A percentile compares a stretch with the other conserved stretches of the same genome.
Evolutionary conservation across 225 moss, liverwort and hornwort genomes (phyloP).

Genomic region (Antitrichia curtipendula): DNA sequence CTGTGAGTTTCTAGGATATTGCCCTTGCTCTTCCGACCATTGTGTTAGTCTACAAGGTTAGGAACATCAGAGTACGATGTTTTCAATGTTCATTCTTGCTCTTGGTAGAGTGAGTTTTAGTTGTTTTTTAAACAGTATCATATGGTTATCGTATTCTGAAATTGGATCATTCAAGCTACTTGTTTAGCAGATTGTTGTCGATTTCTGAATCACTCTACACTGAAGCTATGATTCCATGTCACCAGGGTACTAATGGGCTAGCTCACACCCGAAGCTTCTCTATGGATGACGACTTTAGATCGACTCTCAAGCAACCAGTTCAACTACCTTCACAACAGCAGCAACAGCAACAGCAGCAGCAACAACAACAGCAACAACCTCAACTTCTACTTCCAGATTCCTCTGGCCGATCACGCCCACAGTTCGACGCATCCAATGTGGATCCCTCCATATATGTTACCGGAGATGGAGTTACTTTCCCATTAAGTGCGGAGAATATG

Average conservation of each 20-base stretch:
- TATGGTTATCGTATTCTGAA: not conserved
- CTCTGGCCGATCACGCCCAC: conserved; percentile 33
- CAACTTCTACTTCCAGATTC: conserved; percentile 30
- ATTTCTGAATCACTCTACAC: not conserved
- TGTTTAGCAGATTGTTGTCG: not conserved
- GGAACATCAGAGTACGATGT: not conserved
- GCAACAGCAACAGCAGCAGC: conserved; percentile 1
- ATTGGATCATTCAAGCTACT: not conserved
- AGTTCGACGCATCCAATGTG: conserved; percentile 20
- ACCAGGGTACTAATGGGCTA: conserved; percentile 50
- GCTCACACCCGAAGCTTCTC: conserved; percentile 47
- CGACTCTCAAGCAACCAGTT: conserved; percentile 35
- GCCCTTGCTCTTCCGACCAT: not conserved
- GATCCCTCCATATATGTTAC: conserved; percentile 11
- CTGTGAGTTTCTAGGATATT: conserved; percentile 15
- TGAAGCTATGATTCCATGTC: not conserved
- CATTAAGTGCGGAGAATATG: conserved; percentile 9
- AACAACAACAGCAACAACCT: not conserved
- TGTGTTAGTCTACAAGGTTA: not conserved
- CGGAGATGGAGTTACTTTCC: conserved; percentile 13
- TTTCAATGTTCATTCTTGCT: not conserved
- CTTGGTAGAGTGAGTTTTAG: not conserved
- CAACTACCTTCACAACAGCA: conserved; percentile 38
- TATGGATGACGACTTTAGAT: conserved; percentile 70
- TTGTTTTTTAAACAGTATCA: not conserved